Conservation (phyloP, 1,284 basidiomycete species). For the Cryptococcus wingfieldii region DNA sequence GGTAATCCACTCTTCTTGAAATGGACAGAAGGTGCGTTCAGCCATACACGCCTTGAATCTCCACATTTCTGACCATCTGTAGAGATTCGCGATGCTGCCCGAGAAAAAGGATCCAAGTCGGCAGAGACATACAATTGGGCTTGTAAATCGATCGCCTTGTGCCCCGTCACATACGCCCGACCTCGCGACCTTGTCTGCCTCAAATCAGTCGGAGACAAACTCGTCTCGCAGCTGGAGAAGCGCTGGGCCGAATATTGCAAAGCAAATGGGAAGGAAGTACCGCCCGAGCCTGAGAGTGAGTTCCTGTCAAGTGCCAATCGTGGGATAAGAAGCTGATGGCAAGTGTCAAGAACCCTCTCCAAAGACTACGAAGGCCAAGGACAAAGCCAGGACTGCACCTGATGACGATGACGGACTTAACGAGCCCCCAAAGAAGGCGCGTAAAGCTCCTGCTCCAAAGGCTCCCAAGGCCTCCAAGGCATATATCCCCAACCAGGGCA, state of each 20-base stretch:
- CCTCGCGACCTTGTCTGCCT: constrained; percentile 40
- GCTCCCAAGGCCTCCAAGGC: constrained; percentile 7
- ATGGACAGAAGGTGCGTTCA: constrained; percentile 41
- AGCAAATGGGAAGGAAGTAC: constrained; percentile 26
- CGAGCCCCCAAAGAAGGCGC: constrained; percentile 5
- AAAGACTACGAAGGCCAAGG: constrained; percentile 12
- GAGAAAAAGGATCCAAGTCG: constrained; percentile 35
- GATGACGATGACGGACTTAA: background rate
- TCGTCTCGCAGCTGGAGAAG: constrained; percentile 34
- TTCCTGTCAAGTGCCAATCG: background rate
- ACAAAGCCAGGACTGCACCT: constrained; percentile 9
- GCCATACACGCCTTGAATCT: background rate
- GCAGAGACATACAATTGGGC: constrained; percentile 40
- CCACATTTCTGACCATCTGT: background rate
- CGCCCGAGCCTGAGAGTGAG: constrained; percentile 26
- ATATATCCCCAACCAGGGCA: constrained; percentile 39
- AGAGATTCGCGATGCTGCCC: constrained; percentile 42
- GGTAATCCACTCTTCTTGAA: constrained; percentile 47
- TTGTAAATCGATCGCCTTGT: constrained; percentile 34
- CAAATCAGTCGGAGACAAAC: constrained; percentile 41
- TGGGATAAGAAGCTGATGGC: too few species aligned
- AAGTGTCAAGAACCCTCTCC: background rate
- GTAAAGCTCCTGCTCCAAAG: constrained; percentile 12
- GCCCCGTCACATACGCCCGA: constrained; percentile 37
- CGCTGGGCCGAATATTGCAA: constrained; percentile 34